Base-by-base conservation (phyloP, 257 asterid genomes). In the Craterostigma plantagineum region DNA sequence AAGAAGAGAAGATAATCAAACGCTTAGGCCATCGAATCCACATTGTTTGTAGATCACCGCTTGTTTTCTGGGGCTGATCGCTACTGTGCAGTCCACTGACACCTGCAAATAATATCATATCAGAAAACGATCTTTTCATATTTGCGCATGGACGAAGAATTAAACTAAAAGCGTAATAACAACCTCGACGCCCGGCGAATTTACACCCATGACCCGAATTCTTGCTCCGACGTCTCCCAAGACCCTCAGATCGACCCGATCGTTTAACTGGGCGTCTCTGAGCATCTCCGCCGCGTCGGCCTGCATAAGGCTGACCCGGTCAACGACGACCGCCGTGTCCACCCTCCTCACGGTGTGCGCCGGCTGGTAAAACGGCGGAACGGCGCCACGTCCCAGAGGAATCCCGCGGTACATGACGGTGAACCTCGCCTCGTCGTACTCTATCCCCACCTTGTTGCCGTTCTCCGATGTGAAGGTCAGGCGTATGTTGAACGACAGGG, bases 121-220 rank as follows among this genome's bases (percentile, higher is more conserved):
- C 1, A 39, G 49, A 2, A 23, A 23, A 23, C n/a, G n/a, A n/a
- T n/a, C n/a, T n/a, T n/a, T n/a, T n/a, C n/a, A n/a, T n/a, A n/a
- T n/a, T n/a, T n/a, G n/a, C n/a, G n/a, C n/a, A n/a, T n/a, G n/a
- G n/a, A n/a, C n/a, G n/a, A n/a, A n/a, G n/a, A n/a, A n/a, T n/a
- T n/a, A n/a, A n/a, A n/a, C n/a, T n/a, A n/a, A n/a, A n/a, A n/a
- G n/a, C n/a, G n/a, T n/a, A n/a, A n/a, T n/a, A n/a, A n/a, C n/a
- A n/a, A 90, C 99, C 99, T 90, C 64, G 0, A 90, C 94, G 34
- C 92, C 96, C 18, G 99, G 99, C 9, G 99, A 83, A 47, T 83
- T 79, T 37, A 90, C 14, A 0, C 99, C 85, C 18, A 90, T 71
- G 14, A 84, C 71, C 62, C 91, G 91, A 69, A 90, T 80, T 84